These are phyloP conservation scores for Ceraceosorus guamensis DNA, from an alignment of 1,284 basidiomycete genomes.

Conservation along the genomic window DNA sequence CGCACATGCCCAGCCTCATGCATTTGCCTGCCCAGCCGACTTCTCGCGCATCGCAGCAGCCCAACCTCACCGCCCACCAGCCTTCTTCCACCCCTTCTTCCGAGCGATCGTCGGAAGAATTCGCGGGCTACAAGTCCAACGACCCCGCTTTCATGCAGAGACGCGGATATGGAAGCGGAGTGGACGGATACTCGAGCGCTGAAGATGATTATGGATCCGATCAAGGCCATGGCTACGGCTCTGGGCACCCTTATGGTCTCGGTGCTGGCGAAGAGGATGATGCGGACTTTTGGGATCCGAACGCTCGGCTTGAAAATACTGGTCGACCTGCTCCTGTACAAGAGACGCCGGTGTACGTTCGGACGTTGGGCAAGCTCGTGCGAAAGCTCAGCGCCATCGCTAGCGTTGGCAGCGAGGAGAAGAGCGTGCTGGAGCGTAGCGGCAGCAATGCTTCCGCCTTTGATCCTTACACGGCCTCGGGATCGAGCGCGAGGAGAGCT, in stretches of 20 bases:
- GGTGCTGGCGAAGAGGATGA: conserved; percentile 7
- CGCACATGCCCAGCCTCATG: conserved; percentile 8
- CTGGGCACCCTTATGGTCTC: no score
- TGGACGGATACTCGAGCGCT: background rate
- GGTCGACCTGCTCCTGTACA: background rate
- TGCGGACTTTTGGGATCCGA: background rate
- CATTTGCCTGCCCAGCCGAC: background rate
- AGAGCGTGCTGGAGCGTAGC: background rate
- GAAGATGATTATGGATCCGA: background rate
- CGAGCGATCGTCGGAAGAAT: no score
- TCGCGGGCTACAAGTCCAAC: no score
- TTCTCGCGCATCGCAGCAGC: background rate
- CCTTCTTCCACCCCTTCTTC: no score
- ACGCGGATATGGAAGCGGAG: background rate
- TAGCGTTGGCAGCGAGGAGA: conserved; percentile 10
- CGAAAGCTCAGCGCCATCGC: conserved; percentile 15
- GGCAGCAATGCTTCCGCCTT: no score
- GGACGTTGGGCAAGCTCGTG: conserved; percentile 15
- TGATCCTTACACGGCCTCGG: no score
- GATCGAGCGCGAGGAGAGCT: no score
- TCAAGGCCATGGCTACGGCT: no score
- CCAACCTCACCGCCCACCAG: background rate
- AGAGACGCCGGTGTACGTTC: conserved; percentile 9
- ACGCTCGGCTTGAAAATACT: background rate
- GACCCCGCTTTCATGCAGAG: background rate